Conservation (phyloP, 2,329 filamentous ascomycete species). For the Teratosphaeria destructans region DNA sequence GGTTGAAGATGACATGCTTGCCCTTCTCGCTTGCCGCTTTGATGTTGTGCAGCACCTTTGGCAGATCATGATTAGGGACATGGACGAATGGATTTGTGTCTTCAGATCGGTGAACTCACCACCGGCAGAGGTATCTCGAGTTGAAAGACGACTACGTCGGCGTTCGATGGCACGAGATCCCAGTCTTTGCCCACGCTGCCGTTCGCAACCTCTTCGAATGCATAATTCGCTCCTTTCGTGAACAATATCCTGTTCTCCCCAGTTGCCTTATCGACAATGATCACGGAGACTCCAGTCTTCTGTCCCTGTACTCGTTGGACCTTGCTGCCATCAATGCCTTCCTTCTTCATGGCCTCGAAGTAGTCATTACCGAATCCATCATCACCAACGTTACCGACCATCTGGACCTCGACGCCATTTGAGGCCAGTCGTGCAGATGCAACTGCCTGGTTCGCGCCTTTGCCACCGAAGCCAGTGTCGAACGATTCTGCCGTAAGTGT, state of each 20-base stretch:
- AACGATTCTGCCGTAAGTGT: conserved; percentile 74
- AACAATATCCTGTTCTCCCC: conserved; percentile 42
- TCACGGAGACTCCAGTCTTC: conserved; percentile 40
- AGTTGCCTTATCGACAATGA: conserved; percentile 37
- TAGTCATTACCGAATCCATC: conserved; percentile 34
- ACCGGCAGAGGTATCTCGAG: conserved; percentile 37
- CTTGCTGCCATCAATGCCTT: conserved; percentile 33
- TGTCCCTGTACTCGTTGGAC: conserved; percentile 32
- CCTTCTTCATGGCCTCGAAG: conserved; percentile 31
- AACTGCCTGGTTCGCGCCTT: conserved; percentile 92
- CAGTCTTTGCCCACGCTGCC: background rate
- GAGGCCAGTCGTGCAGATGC: conserved; percentile 19
- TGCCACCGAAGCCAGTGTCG: conserved; percentile 74
- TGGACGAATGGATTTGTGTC: background rate
- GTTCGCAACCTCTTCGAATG: conserved; percentile 16
- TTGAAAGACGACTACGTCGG: conserved; percentile 36
- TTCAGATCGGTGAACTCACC: conserved; percentile 12
- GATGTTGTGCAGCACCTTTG: conserved; percentile 25
- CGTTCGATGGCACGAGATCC: conserved; percentile 30
- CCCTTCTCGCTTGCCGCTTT: conserved; percentile 17
- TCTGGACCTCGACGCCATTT: conserved; percentile 32
- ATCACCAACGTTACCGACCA: conserved; percentile 41
- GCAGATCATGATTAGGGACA: background rate
- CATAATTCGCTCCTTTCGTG: conserved; percentile 37
- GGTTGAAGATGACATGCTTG: conserved; percentile 63